Conservation (phyloP, 345 rosid genomes). For the Arabidopsis arenosa region DNA sequence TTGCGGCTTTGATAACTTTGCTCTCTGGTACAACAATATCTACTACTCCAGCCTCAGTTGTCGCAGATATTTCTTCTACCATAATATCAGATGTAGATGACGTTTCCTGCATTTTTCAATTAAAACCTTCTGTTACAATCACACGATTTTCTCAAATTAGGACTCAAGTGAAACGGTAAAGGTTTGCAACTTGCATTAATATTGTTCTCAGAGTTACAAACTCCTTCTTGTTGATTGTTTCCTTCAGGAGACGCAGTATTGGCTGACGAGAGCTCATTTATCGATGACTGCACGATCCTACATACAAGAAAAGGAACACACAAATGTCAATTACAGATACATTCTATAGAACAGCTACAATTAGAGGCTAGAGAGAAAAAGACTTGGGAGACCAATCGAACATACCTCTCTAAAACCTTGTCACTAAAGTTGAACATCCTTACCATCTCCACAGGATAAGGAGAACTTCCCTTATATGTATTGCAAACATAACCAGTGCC, state of each 20-base stretch:
- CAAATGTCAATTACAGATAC: not conserved
- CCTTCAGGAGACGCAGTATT: constrained; percentile 31
- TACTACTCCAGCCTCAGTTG: constrained; percentile 51
- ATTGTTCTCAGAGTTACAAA: constrained; percentile 44
- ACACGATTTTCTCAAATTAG: constrained; percentile 9
- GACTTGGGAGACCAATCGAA: constrained; percentile 22
- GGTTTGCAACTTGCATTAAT: constrained; percentile 48
- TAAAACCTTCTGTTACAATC: constrained; percentile 19
- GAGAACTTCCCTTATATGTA: constrained; percentile 58
- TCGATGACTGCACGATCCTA: constrained; percentile 72
- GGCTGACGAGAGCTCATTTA: constrained; percentile 58
- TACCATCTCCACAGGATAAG: constrained; percentile 73
- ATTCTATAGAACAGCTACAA: not conserved
- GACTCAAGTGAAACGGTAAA: constrained; percentile 1
- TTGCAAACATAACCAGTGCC: constrained; percentile 85
- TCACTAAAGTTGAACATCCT: constrained; percentile 84
- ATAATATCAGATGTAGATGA: constrained; percentile 47
- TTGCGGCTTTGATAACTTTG: constrained; percentile 58
- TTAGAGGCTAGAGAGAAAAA: not conserved
- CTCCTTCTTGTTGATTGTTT: constrained; percentile 34
- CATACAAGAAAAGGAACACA: constrained; percentile 21
- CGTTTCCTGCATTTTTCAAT: constrained; percentile 49
- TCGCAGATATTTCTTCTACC: constrained; percentile 53
- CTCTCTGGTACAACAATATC: constrained; percentile 38
- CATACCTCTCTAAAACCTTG: constrained; percentile 74